phyloP scores from a whole-genome alignment of 2,329 filamentous ascomycete genomes.

The Mycosphaerella arachidis region DNA sequence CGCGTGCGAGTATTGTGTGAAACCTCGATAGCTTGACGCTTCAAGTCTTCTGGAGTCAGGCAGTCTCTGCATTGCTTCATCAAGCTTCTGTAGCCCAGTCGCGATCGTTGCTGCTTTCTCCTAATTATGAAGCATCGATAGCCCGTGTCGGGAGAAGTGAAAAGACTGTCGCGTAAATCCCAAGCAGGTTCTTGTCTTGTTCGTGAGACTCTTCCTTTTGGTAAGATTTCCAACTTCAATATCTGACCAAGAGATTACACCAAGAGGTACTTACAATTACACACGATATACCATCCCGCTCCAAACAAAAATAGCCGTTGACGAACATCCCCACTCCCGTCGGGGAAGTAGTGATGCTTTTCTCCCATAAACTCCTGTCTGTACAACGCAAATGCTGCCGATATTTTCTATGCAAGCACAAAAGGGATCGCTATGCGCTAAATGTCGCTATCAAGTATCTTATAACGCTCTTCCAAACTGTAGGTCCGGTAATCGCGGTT shows the following conservation, averaged over 20 bases:
- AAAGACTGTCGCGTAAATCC: too few species aligned
- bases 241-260: neutral
- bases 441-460: neutral
- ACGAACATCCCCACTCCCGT: neutral
- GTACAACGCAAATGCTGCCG: neutral
- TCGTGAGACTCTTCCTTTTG: too few species aligned
- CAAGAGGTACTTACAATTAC: neutral
- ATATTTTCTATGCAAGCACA: neutral
- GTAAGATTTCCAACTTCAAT: too few species aligned
- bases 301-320: neutral
- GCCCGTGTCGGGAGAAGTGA: too few species aligned
- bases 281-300: neutral
- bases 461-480: slow-evolving; percentile 21
- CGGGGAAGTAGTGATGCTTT: neutral
- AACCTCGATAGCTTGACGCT: too few species aligned
- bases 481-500: slow-evolving; percentile 30
- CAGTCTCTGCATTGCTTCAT: too few species aligned
- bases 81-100: too few species aligned
- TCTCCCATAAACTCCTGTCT: neutral
- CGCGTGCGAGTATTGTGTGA: too few species aligned
- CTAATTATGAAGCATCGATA: too few species aligned
- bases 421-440: neutral
- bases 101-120: too few species aligned
- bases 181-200: too few species aligned
- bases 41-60: too few species aligned